Base-by-base conservation (phyloP, 805 yeast genomes). In the Candida rishiriensis region DNA sequence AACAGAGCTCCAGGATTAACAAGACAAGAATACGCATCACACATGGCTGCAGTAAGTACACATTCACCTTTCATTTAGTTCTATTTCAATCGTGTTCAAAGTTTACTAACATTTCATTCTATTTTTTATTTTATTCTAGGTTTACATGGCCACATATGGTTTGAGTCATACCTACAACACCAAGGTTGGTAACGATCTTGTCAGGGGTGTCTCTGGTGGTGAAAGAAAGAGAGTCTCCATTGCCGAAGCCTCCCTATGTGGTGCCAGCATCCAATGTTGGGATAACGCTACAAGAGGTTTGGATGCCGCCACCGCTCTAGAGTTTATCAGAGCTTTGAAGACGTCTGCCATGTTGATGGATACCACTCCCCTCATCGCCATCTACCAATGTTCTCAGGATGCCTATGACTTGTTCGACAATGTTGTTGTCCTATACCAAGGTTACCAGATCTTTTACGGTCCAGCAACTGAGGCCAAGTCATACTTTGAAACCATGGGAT, bases 231-330 rank as follows among this genome's bases (percentile, higher is more conserved):
- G 85, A 66, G 81, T 79, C 16, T 76, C 82, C 14, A 78, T 79
- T 60, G 82, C 82, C 18, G 85, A 79, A 56, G 81, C 61, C 28
- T 59, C 68, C 8, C 52, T 63, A 28, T 61, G 65, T 56, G 68
- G 66, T 39, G 55, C 63, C 29, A 62, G 59, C 40, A 42, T 78
- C 35, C 79, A 77, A 55, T 75, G 79, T 63, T 78, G 83, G 82
- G 83, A 81, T 70, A 81, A 81, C 57, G 76, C 85, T 12, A 81
- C 86, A 17, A 76, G 87, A 69, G 87, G 86, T 60, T 73, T 81
- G 53, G 87, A 81, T 65, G 69, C 86, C 10, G 85, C 86, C 26
- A 80, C 85, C 39, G 87, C 87, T 29, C 67, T 78, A 55, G 85
- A 80, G 56, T 81, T 81, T 54, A 71, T 78, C 47, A 67, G 74